Evolutionary conservation across 2,329 filamentous ascomycete genomes (phyloP).

Genomic region (Periconia macrospinosa): DNA sequence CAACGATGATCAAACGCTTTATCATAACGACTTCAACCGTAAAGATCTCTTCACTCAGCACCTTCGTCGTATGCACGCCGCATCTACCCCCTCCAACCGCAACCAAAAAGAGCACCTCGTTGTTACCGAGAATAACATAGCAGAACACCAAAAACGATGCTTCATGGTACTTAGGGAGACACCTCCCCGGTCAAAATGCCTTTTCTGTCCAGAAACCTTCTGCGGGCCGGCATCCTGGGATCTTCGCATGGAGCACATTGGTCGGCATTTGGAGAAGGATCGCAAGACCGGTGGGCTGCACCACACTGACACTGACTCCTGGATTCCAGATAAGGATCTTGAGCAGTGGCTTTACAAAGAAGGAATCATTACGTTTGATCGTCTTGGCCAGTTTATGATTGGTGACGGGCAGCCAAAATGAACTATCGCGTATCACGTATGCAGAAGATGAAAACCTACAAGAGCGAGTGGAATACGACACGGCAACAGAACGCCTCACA

Average conservation of each 20-base stretch:
- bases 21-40: slow-evolving; percentile 75
- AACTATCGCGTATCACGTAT: no score
- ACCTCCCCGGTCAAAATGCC: slow-evolving; percentile 64
- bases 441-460: not conserved
- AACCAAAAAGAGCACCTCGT: slow-evolving; percentile 47
- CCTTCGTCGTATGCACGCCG: slow-evolving; percentile 79
- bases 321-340: slow-evolving; percentile 32
- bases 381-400: slow-evolving; percentile 33
- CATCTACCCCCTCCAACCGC: slow-evolving; percentile 41
- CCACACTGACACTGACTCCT: slow-evolving; percentile 20
- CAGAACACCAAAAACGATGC: slow-evolving; percentile 61
- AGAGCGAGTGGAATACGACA: not conserved
- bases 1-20: slow-evolving; percentile 25
- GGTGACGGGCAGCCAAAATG: slow-evolving; percentile 26
- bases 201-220: slow-evolving; percentile 68
- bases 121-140: slow-evolving; percentile 57
- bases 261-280: slow-evolving; percentile 71
- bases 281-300: slow-evolving; percentile 25
- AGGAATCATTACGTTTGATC: slow-evolving; percentile 37
- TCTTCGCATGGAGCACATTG: slow-evolving; percentile 83
- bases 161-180: slow-evolving; percentile 62
- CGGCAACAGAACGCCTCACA: not conserved
- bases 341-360: slow-evolving; percentile 45
- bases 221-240: slow-evolving; percentile 71
- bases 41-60: slow-evolving; percentile 93